These are phyloP conservation scores for Schizosaccharomyces japonicus DNA, from an alignment of 805 yeast genomes.

Conservation along the genomic window DNA sequence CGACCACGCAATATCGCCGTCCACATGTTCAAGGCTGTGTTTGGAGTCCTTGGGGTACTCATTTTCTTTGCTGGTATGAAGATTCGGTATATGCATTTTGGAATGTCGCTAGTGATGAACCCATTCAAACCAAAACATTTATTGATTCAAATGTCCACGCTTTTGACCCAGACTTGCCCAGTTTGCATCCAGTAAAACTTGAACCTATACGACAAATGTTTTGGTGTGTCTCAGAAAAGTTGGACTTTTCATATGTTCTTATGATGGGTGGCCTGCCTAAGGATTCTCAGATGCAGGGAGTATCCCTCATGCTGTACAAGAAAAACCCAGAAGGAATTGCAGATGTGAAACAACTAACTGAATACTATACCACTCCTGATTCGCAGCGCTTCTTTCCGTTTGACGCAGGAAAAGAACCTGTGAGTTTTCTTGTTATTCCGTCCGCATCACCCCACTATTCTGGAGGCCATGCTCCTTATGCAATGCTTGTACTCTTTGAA, in stretches of 20 bases:
- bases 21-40: conserved; percentile 29
- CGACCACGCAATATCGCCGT: conserved; percentile 13
- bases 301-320: conserved; percentile 51
- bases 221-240: conserved; percentile 64
- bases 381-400: conserved; percentile 34
- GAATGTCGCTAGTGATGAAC: conserved; percentile 57
- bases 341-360: conserved; percentile 38
- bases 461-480: conserved; percentile 57
- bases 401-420: conserved; percentile 21
- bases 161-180: background rate
- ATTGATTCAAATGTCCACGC: conserved; percentile 30
- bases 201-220: conserved; percentile 26
- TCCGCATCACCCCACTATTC: conserved; percentile 48
- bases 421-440: conserved; percentile 29
- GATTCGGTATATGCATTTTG: conserved; percentile 78
- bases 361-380: conserved; percentile 39
- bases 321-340: conserved; percentile 36
- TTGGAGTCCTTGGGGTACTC: conserved; percentile 87
- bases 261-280: conserved; percentile 42
- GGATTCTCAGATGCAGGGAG: conserved; percentile 20
- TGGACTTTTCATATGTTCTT: conserved; percentile 54
- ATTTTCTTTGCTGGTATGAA: conserved; percentile 49
- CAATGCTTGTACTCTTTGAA: conserved; percentile 21
- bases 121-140: conserved; percentile 49
- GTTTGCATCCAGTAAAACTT: background rate